Evolutionary conservation across 176 grass and related monocot genomes (phyloP), one percentile per base, ranked within the genome.

Genomic region (Neostapfia colusana): DNA sequence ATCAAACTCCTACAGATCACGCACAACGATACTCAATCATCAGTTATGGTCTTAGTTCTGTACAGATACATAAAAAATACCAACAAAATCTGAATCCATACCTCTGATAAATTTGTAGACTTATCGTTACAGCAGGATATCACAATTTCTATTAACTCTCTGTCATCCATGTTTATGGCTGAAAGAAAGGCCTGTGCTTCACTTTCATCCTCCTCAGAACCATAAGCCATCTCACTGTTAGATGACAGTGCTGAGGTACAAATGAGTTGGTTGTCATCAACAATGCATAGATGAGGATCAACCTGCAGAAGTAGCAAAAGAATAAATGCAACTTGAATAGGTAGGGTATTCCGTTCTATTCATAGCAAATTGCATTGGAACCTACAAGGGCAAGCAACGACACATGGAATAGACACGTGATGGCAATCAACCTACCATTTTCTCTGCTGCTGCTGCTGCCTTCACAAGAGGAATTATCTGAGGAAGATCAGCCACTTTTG

Each of bases 171-270:
- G 74, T 82, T 76, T 77, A 95, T 25, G 61, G 63, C 74, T 55
- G 81, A 89, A 85, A 95, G 89, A 76, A 99, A 99, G 74, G 81
- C 78, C 7, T 71, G 61, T 72, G 95, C 91, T 70, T 90, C 73
- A 46, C 26, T 75, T 71, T 95, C 89, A 83, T 99, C 95, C 88
- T 95, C 87, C 83, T 92, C 74, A 31, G 89, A 99, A 76, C 89
- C 89, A 24, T 88, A 99, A 83, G 88, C 62, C 48, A 81, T 58
- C 65, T 28, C 36, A 76, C 28, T 72, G 26, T 73, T 72, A 73
- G 80, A 85, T 67, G 86, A 83, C 73, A 63, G 72, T 77, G 71
- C 7, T 85, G 76, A 83, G 69, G 72, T 80, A 74, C 73, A 31
- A 73, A 86, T 34, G 10, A 87, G 79, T 63, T 26, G 89, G 60